phyloP scores from a whole-genome alignment of 495 filamentous ascomycete genomes.

The Daldinia childiae region DNA sequence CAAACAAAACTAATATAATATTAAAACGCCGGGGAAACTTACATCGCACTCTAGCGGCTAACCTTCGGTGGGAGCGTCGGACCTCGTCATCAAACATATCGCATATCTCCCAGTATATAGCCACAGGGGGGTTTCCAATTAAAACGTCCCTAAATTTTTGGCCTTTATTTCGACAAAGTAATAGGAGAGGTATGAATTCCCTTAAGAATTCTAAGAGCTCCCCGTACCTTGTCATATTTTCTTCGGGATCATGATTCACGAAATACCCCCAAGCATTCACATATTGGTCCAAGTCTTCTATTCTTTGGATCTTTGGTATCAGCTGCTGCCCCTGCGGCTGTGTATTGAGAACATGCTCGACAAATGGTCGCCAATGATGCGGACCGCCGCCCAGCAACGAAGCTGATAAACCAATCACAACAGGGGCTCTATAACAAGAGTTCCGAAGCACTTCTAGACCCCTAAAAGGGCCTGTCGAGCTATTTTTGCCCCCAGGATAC shows the following conservation, averaged over 20 bases:
- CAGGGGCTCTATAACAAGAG: neutral
- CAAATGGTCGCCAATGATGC: neutral
- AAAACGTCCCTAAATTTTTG: neutral
- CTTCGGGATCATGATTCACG: neutral
- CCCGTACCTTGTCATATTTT: neutral
- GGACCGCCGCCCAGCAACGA: slow-evolving; percentile 11
- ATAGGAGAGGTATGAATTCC: neutral
- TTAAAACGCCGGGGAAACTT: neutral
- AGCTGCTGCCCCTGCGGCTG: too few relatives aligned
- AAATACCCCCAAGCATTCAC: neutral
- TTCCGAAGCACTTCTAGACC: neutral
- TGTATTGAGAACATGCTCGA: neutral
- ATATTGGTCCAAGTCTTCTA: neutral
- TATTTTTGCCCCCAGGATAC: neutral
- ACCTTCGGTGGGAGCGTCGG: neutral
- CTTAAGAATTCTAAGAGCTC: neutral
- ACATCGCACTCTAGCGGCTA: neutral
- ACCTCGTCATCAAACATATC: neutral
- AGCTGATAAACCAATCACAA: slow-evolving; percentile 18
- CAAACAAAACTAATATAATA: neutral
- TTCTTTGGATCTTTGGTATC: too few relatives aligned
- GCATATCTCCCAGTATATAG: neutral
- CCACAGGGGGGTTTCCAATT: neutral
- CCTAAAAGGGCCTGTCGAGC: neutral
- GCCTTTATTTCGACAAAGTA: neutral